These are phyloP conservation scores for Nicotiana obtusifolia DNA, from an alignment of 257 asterid genomes.

Conservation along the genomic window DNA sequence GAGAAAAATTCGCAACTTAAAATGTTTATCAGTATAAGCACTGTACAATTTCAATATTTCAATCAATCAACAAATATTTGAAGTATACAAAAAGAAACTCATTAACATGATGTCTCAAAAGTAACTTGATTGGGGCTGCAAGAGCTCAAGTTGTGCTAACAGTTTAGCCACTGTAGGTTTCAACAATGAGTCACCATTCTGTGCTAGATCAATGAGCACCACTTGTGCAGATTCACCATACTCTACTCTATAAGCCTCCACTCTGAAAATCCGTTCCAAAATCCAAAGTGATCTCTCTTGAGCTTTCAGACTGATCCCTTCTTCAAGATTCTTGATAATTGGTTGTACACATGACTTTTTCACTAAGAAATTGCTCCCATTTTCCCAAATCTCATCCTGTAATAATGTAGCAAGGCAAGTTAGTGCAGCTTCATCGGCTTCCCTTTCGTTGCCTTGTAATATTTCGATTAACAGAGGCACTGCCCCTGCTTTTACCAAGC, in stretches of 20 bases:
- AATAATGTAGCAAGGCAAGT: slow-evolving; percentile 57
- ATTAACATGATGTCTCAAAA: slow-evolving; percentile 30
- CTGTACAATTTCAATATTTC: not conserved
- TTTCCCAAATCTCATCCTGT: slow-evolving; percentile 65
- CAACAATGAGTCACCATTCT: slow-evolving; percentile 53
- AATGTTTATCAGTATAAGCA: not conserved
- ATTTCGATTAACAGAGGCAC: slow-evolving; percentile 37
- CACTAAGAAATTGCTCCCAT: slow-evolving; percentile 49
- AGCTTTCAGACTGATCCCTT: slow-evolving; percentile 47
- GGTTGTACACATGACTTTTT: slow-evolving; percentile 36
- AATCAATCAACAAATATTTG: slow-evolving; percentile 4
- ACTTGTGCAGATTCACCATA: slow-evolving; percentile 53
- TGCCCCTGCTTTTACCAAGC: slow-evolving; percentile 61
- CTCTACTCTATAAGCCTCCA: slow-evolving; percentile 43
- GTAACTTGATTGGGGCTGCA: slow-evolving; percentile 70
- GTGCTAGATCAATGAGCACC: slow-evolving; percentile 70
- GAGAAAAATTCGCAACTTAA: not conserved
- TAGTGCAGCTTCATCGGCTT: slow-evolving; percentile 59
- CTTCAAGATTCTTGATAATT: slow-evolving; percentile 36
- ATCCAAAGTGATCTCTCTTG: slow-evolving; percentile 65
- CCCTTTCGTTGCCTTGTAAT: slow-evolving; percentile 46
- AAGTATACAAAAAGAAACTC: not conserved
- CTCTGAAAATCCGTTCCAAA: slow-evolving; percentile 56
- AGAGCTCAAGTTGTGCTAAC: slow-evolving; percentile 77
- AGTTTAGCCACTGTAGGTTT: slow-evolving; percentile 59